Percentiles rank a stretch among this genome's conserved stretches.
Evolutionary conservation across 169 alveolate genomes (phyloP).

Genomic region (Cyclospora cayetanensis): DNA sequence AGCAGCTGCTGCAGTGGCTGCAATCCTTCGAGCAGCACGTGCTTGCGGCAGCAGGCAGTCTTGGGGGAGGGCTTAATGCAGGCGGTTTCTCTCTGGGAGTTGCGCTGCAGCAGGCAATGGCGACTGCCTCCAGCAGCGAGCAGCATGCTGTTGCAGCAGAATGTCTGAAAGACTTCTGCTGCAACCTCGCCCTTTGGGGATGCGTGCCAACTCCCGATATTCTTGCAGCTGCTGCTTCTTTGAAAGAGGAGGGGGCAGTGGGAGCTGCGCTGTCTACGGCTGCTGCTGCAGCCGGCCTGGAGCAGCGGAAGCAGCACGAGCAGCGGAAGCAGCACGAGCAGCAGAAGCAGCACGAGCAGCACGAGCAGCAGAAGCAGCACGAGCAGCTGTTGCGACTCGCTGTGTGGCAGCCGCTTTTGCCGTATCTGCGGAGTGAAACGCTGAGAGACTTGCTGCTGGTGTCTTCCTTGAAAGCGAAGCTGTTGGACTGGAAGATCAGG

Average conservation of each 20-base stretch:
- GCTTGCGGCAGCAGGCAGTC: background rate
- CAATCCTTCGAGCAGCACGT: background rate
- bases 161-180: background rate
- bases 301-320: background rate
- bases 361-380: background rate
- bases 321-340: background rate
- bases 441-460: conserved; percentile 6
- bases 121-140: conserved; percentile 14
- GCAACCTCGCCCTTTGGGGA: conserved; percentile 13
- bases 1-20: background rate
- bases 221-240: background rate
- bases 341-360: background rate
- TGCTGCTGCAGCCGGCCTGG: too few species aligned
- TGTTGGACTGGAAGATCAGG: background rate
- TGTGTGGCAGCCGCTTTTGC: background rate
- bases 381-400: conserved; percentile 6
- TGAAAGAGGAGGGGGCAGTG: background rate
- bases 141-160: conserved; percentile 12
- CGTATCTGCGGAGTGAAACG: background rate
- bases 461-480: background rate
- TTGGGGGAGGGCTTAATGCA: conserved; percentile 29
- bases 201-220: background rate
- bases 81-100: background rate
- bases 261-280: too few species aligned
- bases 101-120: conserved; percentile 25